A percentile compares a stretch with the other conserved stretches of the same genome.
Evolutionary conservation across 169 alveolate genomes (phyloP).

Genomic region (Ichthyophthirius multifiliis): DNA sequence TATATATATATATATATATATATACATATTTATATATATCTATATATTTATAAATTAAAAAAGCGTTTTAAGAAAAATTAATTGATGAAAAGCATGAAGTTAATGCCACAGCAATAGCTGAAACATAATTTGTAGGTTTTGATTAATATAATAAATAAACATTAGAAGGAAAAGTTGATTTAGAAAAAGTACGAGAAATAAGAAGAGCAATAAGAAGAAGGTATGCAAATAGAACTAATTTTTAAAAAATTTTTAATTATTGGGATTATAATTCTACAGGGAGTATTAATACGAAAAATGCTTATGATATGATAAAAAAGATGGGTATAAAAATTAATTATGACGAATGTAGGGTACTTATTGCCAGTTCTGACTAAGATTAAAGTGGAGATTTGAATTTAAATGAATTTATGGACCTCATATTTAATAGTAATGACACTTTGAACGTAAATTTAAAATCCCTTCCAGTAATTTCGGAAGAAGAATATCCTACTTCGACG

Average conservation of each 20-base stretch:
- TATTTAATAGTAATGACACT: slow-evolving; percentile 67
- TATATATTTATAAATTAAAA: neutral
- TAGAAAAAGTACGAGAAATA: slow-evolving; percentile 75
- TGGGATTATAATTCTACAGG: slow-evolving; percentile 75
- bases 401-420: slow-evolving; percentile 80
- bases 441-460: slow-evolving; percentile 63
- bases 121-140: slow-evolving; percentile 73
- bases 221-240: slow-evolving; percentile 75
- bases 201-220: slow-evolving; percentile 80
- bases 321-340: slow-evolving; percentile 74
- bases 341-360: slow-evolving; percentile 78
- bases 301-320: slow-evolving; percentile 71
- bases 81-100: slow-evolving; percentile 45
- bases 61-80: neutral
- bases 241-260: slow-evolving; percentile 68
- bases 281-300: slow-evolving; percentile 58
- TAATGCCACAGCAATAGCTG: slow-evolving; percentile 68
- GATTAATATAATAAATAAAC: slow-evolving; percentile 58
- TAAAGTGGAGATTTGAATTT: slow-evolving; percentile 56
- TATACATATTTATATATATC: neutral
- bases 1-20: no score
- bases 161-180: slow-evolving; percentile 77
- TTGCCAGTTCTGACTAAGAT: slow-evolving; percentile 75
- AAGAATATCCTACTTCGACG: neutral
- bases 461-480: slow-evolving; percentile 35